A percentile compares a stretch with the other conserved stretches of the same genome.
These are phyloP conservation scores for Camelina hispida DNA, from an alignment of 345 rosid species.

Conservation along the genomic window DNA sequence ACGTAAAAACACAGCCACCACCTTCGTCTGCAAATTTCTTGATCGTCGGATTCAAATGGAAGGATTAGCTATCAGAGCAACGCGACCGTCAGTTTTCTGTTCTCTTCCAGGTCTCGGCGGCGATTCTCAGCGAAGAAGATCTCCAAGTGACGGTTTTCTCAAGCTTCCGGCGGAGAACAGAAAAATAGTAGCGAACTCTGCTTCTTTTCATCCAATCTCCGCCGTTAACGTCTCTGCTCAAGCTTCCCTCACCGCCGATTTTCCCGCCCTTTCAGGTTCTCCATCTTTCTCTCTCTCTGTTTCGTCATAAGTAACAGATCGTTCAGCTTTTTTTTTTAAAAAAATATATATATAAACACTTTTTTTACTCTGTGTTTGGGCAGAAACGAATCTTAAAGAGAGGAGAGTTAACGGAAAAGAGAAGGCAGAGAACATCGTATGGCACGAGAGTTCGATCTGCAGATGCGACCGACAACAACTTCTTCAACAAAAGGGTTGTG, in stretches of 20 bases:
- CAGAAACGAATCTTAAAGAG: slow-evolving; percentile 42
- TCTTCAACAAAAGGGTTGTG: slow-evolving; percentile 87
- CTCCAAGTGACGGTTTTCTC: slow-evolving; percentile 41
- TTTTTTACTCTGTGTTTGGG: background rate
- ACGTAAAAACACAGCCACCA: background rate
- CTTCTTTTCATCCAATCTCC: slow-evolving; percentile 44
- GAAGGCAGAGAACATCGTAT: slow-evolving; percentile 66
- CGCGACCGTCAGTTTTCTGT: slow-evolving; percentile 35
- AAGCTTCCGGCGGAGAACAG: slow-evolving; percentile 24
- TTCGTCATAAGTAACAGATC: background rate
- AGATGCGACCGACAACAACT: slow-evolving; percentile 66
- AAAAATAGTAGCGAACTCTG: slow-evolving; percentile 33
- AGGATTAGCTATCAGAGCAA: slow-evolving; percentile 43
- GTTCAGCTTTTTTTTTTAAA: background rate
- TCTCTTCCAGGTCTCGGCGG: slow-evolving; percentile 32
- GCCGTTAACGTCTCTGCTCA: slow-evolving; percentile 55
- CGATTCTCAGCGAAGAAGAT: slow-evolving; percentile 17
- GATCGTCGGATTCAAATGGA: slow-evolving; percentile 36
- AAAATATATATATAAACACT: too few relatives aligned
- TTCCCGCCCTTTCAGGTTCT: slow-evolving; percentile 48
- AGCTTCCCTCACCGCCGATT: slow-evolving; percentile 45
- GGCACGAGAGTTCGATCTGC: slow-evolving; percentile 73
- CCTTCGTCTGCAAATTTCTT: background rate
- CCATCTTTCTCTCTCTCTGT: background rate
- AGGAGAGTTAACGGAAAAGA: slow-evolving; percentile 42